Base-by-base conservation (phyloP, 257 asterid species). In the Capsicum baccatum region DNA sequence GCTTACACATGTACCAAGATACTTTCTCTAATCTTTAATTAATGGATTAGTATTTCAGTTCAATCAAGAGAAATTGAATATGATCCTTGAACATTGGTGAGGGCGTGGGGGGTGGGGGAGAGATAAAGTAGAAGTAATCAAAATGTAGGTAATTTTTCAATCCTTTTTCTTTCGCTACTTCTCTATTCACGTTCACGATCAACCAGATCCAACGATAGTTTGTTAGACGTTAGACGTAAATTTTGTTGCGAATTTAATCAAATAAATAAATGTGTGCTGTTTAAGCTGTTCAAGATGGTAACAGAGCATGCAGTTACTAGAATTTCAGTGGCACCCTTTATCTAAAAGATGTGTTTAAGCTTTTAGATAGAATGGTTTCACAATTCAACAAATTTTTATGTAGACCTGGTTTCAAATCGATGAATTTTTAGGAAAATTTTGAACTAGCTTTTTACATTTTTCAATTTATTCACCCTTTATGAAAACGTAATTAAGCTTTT, bases 191-290 rank as follows among this genome's bases (percentile, higher is more conserved):
- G 3, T 50, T 3, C 21, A 7, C 21, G 50, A 74, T 44, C 60
- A 48, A 52, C 62, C 16, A 76, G 15, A 50, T 73, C 42, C 58
- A 74, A 74, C 80, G 12, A 48, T 74, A 19, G 59, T 48, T 73
- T 1, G 44, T 39, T 73, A 19, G 48, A 26, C 33, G 33, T 26
- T 73, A 19, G n/a, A 21, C 17, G 19, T 6, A 48, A 0, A 73
- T 8, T 14, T 35, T 67, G 50, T 37, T 8, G 54, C 39, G 54
- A 68, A 39, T 37, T 37, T 68, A 68, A 68, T 68, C 16, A 68
- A 39, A 68, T 8, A 3, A 39, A 68, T 39, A 15, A 26, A 8
- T 15, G 21, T 37, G 0, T 68, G 52, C 13, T 67, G 10, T 7
- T 33, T 15, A 64, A 63, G 37, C 9, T 64, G 9, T 52, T 52